Base-by-base conservation (phyloP, 768 basidiomycete genomes). In the Agrocybe pediades region DNA sequence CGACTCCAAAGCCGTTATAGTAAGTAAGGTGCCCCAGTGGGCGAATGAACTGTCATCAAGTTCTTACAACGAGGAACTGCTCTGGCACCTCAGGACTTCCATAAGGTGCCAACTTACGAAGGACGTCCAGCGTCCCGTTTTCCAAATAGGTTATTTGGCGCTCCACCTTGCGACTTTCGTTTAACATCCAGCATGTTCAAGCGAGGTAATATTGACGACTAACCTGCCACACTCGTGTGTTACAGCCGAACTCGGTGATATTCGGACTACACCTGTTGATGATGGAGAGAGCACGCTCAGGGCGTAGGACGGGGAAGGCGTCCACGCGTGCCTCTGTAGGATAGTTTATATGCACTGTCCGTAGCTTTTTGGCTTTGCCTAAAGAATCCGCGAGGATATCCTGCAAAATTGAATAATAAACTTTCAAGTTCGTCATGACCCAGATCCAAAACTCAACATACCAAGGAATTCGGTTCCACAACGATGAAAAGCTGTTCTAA, bases 161-260 rank as follows among this genome's bases (percentile, higher is more conserved):
- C 49, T 73, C 69, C 29, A 88, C 76, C 86, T 88, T 54, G 0
- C 50, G 49, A 8, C 51, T 20, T 9, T 13, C 15, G 21, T 24
- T 11, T 29, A 26, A 44, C 13, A 43, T 11, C 3, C 15, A 19
- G 1, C 3, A 41, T 2, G 21, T 41, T 5, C 11, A 27, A 24
- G 9, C 17, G 24, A 26, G 20, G n/a, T 6, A 23, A 36, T 23
- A n/a, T 17, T 39, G 17, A 24, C 13, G 8, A 36, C 74, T 64
- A 53, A 88, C 90, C 77, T 87, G 80, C 84, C 86, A 90, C 1
- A 88, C 88, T 30, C 72, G 74, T 0, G 84, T 82, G 62, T 85
- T 85, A 58, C 83, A 85, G 3, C 90, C 90, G 57, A 92, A 79
- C 53, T 85, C 83, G 19, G 66, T 65, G 36, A 91, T 68, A 3